Evolutionary conservation across 805 yeast genomes (phyloP).

Genomic region (Kazachstania viticola): DNA sequence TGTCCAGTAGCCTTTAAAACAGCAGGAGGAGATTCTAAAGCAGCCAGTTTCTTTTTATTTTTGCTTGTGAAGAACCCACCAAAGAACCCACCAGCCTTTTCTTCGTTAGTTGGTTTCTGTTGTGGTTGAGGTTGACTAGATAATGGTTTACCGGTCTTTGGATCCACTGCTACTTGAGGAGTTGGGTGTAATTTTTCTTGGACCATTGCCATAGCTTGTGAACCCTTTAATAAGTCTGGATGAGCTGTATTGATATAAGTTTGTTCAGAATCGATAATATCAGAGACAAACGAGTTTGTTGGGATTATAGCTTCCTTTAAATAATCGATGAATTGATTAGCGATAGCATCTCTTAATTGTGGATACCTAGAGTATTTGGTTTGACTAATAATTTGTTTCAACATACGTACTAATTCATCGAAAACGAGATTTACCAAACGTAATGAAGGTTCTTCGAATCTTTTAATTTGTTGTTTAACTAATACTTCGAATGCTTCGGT

Average conservation of each 20-base stretch:
- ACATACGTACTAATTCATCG: constrained; percentile 87
- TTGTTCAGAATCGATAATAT: constrained; percentile 77
- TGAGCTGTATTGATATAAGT: constrained; percentile 96
- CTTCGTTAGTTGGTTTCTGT: constrained; percentile 20
- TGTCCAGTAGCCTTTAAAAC: constrained; percentile 84
- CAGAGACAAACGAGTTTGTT: constrained; percentile 74
- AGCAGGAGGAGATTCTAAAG: constrained; percentile 96
- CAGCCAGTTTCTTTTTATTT: constrained; percentile 85
- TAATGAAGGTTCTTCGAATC: constrained; percentile 88
- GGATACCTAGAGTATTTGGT: constrained; percentile 86
- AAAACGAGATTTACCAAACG: constrained; percentile 84
- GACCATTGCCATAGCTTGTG: constrained; percentile 88
- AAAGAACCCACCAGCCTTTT: constrained; percentile 67
- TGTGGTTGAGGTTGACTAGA: constrained; percentile 31
- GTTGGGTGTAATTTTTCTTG: constrained; percentile 64
- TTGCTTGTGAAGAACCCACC: constrained; percentile 91
- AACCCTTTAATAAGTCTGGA: constrained; percentile 90
- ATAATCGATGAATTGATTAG: constrained; percentile 67
- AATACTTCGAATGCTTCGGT: constrained; percentile 94
- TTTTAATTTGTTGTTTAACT: constrained; percentile 83
- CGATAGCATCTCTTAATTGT: constrained; percentile 73
- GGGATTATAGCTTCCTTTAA: constrained; percentile 73
- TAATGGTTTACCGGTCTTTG: constrained; percentile 79
- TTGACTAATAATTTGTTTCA: constrained; percentile 72
- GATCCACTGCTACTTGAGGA: constrained; percentile 70